Evolutionary conservation across 805 yeast species (phyloP).

Genomic region (Candida vartiovaarae): DNA sequence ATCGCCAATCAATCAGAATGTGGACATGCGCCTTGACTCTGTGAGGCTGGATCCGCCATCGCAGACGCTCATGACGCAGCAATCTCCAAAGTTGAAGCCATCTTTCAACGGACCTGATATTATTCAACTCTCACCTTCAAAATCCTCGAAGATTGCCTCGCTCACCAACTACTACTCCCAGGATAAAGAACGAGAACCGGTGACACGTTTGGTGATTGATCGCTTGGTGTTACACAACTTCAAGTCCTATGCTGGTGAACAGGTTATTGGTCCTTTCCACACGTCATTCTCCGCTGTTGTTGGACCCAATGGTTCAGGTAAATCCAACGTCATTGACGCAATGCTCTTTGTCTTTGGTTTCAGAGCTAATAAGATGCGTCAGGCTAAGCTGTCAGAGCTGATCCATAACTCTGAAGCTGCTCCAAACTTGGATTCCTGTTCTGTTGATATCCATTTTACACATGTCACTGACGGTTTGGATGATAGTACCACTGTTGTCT

Average conservation of each 20-base stretch:
- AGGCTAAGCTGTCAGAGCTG: slow-evolving; percentile 83
- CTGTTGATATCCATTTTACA: slow-evolving; percentile 85
- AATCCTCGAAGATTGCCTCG: slow-evolving; percentile 27
- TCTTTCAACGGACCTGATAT: slow-evolving; percentile 31
- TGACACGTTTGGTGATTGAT: slow-evolving; percentile 63
- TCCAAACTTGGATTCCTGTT: slow-evolving; percentile 64
- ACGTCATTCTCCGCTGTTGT: slow-evolving; percentile 93
- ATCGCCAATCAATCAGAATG: slow-evolving; percentile 19
- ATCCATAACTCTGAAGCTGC: slow-evolving; percentile 83
- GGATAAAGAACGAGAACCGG: slow-evolving; percentile 28
- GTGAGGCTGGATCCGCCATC: slow-evolving; percentile 18
- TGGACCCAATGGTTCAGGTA: slow-evolving; percentile 98
- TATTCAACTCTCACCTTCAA: slow-evolving; percentile 34
- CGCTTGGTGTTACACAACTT: slow-evolving; percentile 73
- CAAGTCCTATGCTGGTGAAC: slow-evolving; percentile 93
- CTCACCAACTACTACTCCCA: slow-evolving; percentile 22
- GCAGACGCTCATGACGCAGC: slow-evolving; percentile 5
- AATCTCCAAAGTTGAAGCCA: slow-evolving; percentile 29
- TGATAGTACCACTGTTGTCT: slow-evolving; percentile 37
- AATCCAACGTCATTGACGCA: slow-evolving; percentile 95
- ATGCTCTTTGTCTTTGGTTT: slow-evolving; percentile 95
- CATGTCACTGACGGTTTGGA: slow-evolving; percentile 59
- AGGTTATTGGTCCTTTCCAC: slow-evolving; percentile 91
- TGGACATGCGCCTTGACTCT: slow-evolving; percentile 7
- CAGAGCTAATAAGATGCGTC: slow-evolving; percentile 95